These are phyloP conservation scores for Mrakia gelida DNA, from an alignment of 768 basidiomycete species.

Conservation along the genomic window DNA sequence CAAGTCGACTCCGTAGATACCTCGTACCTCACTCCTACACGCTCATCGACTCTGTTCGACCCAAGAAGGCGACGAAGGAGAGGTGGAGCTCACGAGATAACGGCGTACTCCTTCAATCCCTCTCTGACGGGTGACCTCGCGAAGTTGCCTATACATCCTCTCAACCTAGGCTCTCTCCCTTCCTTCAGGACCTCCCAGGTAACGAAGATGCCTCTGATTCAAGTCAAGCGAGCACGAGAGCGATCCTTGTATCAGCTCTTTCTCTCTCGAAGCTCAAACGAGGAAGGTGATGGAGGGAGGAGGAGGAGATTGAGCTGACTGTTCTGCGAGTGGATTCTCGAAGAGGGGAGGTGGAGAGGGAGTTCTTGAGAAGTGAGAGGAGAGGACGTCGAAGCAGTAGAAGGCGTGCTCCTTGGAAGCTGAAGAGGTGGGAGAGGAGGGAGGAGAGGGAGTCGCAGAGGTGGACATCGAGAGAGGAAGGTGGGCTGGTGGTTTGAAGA, in stretches of 20 bases:
- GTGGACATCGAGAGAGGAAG: constrained; percentile 1
- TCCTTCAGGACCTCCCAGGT: constrained; percentile 82
- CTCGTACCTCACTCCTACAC: background rate
- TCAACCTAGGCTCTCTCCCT: constrained; percentile 55
- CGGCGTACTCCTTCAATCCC: constrained; percentile 82
- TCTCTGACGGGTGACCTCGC: constrained; percentile 65
- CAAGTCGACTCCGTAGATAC: too few species aligned
- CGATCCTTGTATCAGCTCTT: too few species aligned
- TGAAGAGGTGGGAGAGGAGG: constrained; percentile 3
- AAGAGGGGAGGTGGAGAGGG: constrained; percentile 50
- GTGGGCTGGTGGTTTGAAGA: background rate
- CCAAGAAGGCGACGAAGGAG: background rate
- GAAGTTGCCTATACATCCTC: constrained; percentile 96
- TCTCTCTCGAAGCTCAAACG: background rate
- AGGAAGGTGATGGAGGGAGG: background rate
- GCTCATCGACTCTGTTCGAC: background rate
- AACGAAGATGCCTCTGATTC: constrained; percentile 79
- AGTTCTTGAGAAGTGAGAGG: constrained; percentile 44
- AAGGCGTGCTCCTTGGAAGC: constrained; percentile 40
- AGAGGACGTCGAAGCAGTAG: constrained; percentile 48
- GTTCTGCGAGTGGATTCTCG: constrained; percentile 40
- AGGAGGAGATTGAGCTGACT: constrained; percentile 50
- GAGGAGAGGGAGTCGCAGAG: background rate
- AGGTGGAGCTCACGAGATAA: constrained; percentile 54
- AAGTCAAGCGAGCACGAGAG: background rate